Conservation (phyloP, 257 asterid species). For the Solanum chilense region DNA sequence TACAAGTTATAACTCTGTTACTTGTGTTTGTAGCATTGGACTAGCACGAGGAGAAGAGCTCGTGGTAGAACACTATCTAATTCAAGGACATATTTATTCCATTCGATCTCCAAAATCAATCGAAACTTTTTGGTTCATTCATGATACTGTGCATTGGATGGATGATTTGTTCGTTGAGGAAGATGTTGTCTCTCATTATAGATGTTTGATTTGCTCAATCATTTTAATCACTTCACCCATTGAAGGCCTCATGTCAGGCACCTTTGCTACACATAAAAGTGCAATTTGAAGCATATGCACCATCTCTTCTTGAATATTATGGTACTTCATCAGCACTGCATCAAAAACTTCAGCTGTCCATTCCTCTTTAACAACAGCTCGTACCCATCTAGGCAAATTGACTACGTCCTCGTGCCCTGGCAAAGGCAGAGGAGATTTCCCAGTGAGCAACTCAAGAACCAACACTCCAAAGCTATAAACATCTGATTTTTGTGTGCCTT, state of each 20-base stretch:
- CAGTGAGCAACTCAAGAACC: conserved; percentile 15
- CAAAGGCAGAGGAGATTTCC: conserved; percentile 7
- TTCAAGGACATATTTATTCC: not conserved
- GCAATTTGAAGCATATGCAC: conserved; percentile 11
- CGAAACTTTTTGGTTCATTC: not conserved
- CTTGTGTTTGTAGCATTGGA: not conserved
- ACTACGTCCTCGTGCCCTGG: conserved; percentile 1
- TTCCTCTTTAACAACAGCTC: conserved; percentile 9
- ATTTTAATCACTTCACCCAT: conserved; percentile 10
- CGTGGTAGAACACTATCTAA: not conserved
- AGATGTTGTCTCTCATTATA: not conserved
- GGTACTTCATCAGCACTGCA: not conserved
- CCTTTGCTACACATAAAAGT: conserved; percentile 7
- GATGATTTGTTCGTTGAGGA: not conserved
- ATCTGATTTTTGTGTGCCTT: conserved; percentile 13
- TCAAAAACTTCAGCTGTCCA: conserved; percentile 22
- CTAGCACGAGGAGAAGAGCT: not conserved
- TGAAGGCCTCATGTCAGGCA: conserved; percentile 9
- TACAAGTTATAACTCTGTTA: not conserved
- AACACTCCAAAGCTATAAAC: conserved; percentile 22
- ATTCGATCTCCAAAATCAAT: not conserved
- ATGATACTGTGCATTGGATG: not conserved
- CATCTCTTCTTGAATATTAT: conserved; percentile 6
- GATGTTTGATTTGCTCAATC: not conserved
- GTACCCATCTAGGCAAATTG: conserved; percentile 15